Evolutionary conservation across 2,329 filamentous ascomycete genomes (phyloP).

Genomic region (Lizonia empirigonia): DNA sequence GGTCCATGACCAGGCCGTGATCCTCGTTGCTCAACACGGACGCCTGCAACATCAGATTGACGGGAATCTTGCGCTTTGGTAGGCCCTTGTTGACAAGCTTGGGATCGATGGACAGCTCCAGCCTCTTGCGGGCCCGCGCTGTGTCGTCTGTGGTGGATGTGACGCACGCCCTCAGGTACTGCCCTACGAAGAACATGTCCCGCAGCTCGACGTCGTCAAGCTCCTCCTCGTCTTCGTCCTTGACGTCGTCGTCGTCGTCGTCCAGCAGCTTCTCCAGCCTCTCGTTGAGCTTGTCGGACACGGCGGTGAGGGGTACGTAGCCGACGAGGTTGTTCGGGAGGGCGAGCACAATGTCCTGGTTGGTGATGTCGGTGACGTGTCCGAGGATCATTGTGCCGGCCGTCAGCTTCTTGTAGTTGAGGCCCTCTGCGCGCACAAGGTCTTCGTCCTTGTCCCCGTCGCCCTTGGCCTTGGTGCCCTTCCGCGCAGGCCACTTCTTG

Average conservation of each 20-base stretch:
- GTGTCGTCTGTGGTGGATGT: slow-evolving; percentile 74
- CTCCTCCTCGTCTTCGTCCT: slow-evolving; percentile 56
- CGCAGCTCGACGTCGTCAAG: slow-evolving; percentile 71
- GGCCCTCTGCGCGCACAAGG: slow-evolving; percentile 75
- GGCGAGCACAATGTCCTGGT: slow-evolving; percentile 77
- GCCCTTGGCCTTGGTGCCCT: slow-evolving; percentile 48
- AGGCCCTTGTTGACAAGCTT: slow-evolving; percentile 78
- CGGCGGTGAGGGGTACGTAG: slow-evolving; percentile 87
- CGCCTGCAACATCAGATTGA: slow-evolving; percentile 81
- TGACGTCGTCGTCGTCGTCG: slow-evolving; percentile 64
- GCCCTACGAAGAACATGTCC: slow-evolving; percentile 77
- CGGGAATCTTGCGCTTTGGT: slow-evolving; percentile 71
- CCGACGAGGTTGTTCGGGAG: slow-evolving; percentile 93
- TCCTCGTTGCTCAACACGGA: slow-evolving; percentile 92
- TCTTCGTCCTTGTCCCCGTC: slow-evolving; percentile 54
- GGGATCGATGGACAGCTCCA: slow-evolving; percentile 86
- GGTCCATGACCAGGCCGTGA: slow-evolving; percentile 90
- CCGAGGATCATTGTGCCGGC: slow-evolving; percentile 88
- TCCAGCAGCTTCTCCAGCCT: slow-evolving; percentile 72
- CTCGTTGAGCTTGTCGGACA: slow-evolving; percentile 79
- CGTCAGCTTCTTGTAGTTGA: slow-evolving; percentile 89
- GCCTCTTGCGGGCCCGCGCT: slow-evolving; percentile 74
- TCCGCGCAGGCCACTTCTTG: slow-evolving; percentile 58
- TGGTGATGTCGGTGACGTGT: slow-evolving; percentile 80
- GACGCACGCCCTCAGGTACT: slow-evolving; percentile 86